These are phyloP conservation scores for Suhomyces choctaworum DNA, from an alignment of 1,139 yeast genomes.

Conservation along the genomic window DNA sequence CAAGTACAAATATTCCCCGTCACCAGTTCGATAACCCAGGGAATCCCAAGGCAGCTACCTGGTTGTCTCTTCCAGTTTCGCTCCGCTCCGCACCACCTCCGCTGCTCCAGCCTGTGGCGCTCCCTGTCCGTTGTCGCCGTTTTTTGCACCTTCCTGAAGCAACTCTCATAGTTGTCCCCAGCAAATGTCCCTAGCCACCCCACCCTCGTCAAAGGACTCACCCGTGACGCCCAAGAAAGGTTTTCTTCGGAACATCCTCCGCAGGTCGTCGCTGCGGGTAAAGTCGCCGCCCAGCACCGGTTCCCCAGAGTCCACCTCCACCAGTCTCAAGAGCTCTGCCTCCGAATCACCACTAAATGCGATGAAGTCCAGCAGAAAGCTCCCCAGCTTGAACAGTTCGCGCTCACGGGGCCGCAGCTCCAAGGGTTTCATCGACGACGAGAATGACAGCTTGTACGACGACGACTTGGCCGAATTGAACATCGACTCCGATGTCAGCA, in stretches of 20 bases:
- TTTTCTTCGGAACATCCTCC: conserved; percentile 20
- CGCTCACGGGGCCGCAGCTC: conserved; percentile 9
- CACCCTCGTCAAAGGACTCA: conserved; percentile 7
- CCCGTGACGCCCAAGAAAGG: conserved; percentile 14
- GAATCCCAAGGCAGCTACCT: too few species aligned
- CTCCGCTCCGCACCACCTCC: too few species aligned
- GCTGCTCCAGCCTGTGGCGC: too few species aligned
- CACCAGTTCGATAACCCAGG: too few species aligned
- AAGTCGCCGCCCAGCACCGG: neutral
- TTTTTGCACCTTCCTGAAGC: too few species aligned
- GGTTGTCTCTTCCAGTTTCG: too few species aligned
- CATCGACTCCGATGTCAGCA: conserved; percentile 3
- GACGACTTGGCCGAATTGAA: conserved; percentile 11
- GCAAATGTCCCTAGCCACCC: conserved; percentile 7
- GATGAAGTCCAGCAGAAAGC: conserved; percentile 1
- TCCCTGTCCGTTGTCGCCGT: too few species aligned
- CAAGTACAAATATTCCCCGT: too few species aligned
- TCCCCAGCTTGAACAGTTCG: conserved; percentile 3
- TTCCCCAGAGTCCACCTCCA: conserved; percentile 3
- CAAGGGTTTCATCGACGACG: conserved; percentile 16
- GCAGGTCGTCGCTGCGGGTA: conserved; percentile 9
- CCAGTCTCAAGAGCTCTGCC: neutral
- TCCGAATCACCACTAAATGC: conserved; percentile 1
- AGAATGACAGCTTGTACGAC: conserved; percentile 14
- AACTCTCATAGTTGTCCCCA: neutral